Percentiles rank a stretch among this genome's conserved stretches.
These are phyloP conservation scores for Fusarium sp. DNA, from an alignment of 2,329 filamentous ascomycete genomes.

Conservation along the genomic window DNA sequence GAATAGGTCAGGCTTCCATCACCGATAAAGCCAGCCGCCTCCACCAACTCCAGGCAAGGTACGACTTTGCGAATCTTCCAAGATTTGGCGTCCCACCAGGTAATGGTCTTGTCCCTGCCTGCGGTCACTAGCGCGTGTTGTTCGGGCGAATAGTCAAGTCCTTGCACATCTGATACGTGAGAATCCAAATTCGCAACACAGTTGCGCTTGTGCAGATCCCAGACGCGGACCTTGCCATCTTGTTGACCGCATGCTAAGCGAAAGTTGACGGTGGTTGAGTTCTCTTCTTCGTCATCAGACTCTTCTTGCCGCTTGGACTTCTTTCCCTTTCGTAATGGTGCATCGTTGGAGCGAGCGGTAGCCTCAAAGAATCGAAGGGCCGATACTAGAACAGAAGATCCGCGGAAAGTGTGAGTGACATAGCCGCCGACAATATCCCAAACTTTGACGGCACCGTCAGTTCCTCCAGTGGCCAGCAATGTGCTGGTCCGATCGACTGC, in stretches of 20 bases:
- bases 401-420: conserved; percentile 94
- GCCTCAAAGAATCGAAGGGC: conserved; percentile 92
- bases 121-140: conserved; percentile 84
- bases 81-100: conserved; percentile 87
- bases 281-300: conserved; percentile 57
- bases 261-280: conserved; percentile 69
- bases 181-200: conserved; percentile 85
- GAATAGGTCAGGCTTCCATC: conserved; percentile 82
- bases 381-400: conserved; percentile 91
- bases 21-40: conserved; percentile 83
- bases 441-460: conserved; percentile 93
- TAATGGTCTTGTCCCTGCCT: conserved; percentile 92
- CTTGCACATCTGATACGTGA: conserved; percentile 94
- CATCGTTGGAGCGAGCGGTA: conserved; percentile 58
- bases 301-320: conserved; percentile 51
- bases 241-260: conserved; percentile 91
- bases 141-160: conserved; percentile 81
- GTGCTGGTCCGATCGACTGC: conserved; percentile 90
- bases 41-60: conserved; percentile 86
- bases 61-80: conserved; percentile 88
- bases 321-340: conserved; percentile 53
- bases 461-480: conserved; percentile 89
- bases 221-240: conserved; percentile 91
- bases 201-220: conserved; percentile 88
- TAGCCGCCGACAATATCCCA: conserved; percentile 95